Evolutionary conservation across 805 yeast species (phyloP).

Genomic region (Ogataea paradorogensis): DNA sequence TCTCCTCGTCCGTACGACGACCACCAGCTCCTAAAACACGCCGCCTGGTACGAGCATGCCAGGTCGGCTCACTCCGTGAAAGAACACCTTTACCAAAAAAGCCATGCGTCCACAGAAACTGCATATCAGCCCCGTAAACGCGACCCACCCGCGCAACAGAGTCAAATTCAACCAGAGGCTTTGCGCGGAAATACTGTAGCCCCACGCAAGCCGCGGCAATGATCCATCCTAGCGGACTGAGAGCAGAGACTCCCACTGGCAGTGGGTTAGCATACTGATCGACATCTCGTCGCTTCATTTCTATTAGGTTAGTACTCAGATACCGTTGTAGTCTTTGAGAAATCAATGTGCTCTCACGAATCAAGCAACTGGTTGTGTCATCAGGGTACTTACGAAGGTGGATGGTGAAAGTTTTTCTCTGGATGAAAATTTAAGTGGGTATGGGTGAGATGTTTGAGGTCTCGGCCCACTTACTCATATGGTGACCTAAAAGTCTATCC

Average conservation of each 20-base stretch:
- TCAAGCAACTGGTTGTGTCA: slow-evolving; percentile 21
- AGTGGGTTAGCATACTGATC: slow-evolving; percentile 32
- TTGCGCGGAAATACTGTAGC: slow-evolving; percentile 7
- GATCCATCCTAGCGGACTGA: slow-evolving; percentile 48
- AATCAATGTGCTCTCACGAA: slow-evolving; percentile 24
- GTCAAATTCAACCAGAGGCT: slow-evolving; percentile 8
- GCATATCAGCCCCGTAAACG: slow-evolving; percentile 48
- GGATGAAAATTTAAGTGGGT: neutral
- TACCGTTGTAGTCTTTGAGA: slow-evolving; percentile 39
- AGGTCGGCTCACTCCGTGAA: slow-evolving; percentile 90
- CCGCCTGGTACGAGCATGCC: slow-evolving; percentile 66
- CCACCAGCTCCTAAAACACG: slow-evolving; percentile 37
- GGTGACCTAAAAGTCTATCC: neutral
- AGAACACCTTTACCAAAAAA: slow-evolving; percentile 91
- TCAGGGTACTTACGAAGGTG: slow-evolving; percentile 10
- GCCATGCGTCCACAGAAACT: slow-evolving; percentile 73
- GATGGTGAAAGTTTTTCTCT: slow-evolving; percentile 1
- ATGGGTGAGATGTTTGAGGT: no score
- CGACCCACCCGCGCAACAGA: slow-evolving; percentile 30
- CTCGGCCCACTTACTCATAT: neutral
- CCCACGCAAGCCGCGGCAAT: slow-evolving; percentile 31
- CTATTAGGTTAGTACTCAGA: slow-evolving; percentile 26
- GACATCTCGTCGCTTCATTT: slow-evolving; percentile 6
- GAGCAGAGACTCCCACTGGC: slow-evolving; percentile 36
- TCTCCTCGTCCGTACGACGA: slow-evolving; percentile 61